A percentile compares a stretch with the other conserved stretches of the same genome.
Conservation (phyloP, 306 rosid species). For the Sesbania bispinosa region DNA sequence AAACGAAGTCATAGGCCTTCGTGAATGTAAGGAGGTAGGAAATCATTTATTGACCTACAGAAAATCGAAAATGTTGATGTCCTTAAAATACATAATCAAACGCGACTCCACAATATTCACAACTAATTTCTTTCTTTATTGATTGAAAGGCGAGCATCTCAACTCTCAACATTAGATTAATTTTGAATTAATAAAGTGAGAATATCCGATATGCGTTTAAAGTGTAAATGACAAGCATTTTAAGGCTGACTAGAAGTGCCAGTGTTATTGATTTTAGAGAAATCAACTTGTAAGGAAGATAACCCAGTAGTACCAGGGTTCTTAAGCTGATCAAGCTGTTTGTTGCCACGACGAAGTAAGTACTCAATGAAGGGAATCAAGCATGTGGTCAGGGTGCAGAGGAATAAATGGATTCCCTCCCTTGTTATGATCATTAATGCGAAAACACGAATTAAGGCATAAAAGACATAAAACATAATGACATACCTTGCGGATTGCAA, state of each 20-base stretch:
- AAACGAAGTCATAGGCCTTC: background rate
- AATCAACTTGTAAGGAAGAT: conserved; percentile 44
- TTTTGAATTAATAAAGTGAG: background rate
- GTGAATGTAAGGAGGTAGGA: background rate
- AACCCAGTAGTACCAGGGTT: conserved; percentile 59
- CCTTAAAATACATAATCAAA: background rate
- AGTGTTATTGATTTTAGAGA: conserved; percentile 16
- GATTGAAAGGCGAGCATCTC: background rate
- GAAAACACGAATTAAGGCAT: too few relatives aligned
- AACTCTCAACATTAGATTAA: background rate
- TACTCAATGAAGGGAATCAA: too few relatives aligned
- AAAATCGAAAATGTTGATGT: background rate
- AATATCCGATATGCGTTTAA: background rate
- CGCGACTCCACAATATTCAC: background rate
- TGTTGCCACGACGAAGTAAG: conserved; percentile 68
- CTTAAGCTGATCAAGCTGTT: conserved; percentile 81
- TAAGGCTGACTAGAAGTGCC: conserved; percentile 15
- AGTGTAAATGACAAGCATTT: background rate
- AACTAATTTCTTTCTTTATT: background rate
- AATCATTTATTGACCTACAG: too few relatives aligned
- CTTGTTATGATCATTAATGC: too few relatives aligned
- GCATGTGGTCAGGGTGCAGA: too few relatives aligned
- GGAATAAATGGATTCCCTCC: too few relatives aligned
- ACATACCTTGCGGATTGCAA: too few relatives aligned
- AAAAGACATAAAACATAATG: too few relatives aligned